Evolutionary conservation across 2,329 filamentous ascomycete genomes (phyloP).

Genomic region (Neocatenulostroma microsporum): DNA sequence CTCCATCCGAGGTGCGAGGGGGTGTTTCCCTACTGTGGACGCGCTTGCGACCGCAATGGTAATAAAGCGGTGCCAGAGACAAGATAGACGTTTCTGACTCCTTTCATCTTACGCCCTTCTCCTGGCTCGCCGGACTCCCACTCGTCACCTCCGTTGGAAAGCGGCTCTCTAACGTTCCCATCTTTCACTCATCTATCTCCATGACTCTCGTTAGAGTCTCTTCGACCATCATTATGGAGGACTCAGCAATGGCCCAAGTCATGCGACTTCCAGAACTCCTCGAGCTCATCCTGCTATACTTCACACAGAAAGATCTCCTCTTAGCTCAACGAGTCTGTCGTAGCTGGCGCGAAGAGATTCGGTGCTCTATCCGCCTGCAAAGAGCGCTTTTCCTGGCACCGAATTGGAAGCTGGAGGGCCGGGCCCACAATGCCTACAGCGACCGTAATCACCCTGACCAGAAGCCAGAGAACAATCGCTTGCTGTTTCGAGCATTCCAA

Average conservation of each 20-base stretch:
- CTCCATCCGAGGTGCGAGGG: no score
- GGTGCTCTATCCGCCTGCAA: constrained; percentile 23
- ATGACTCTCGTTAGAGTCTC: no score
- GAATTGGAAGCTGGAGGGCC: constrained; percentile 24
- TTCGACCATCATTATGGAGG: no score
- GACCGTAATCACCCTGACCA: constrained; percentile 15
- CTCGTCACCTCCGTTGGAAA: no score
- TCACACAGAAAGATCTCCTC: constrained; percentile 27
- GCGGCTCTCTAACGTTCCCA: no score
- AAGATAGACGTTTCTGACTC: no score
- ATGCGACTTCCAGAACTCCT: constrained; percentile 33
- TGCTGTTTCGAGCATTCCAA: constrained; percentile 27
- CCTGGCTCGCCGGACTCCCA: no score
- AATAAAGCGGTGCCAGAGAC: no score
- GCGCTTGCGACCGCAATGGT: no score
- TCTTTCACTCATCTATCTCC: no score
- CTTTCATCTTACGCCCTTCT: no score
- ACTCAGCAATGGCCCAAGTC: constrained; percentile 16
- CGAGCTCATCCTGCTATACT: constrained; percentile 29
- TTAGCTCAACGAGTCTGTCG: constrained; percentile 26
- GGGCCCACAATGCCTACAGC: constrained; percentile 17
- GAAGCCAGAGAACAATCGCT: constrained; percentile 29
- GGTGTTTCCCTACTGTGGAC: no score
- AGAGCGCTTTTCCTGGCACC: constrained; percentile 29
- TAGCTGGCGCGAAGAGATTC: constrained; percentile 23